Evolutionary conservation across 108 stramenopile genomes (phyloP), one percentile per base, ranked within the genome.

Genomic region (Epithemia pelagica): DNA sequence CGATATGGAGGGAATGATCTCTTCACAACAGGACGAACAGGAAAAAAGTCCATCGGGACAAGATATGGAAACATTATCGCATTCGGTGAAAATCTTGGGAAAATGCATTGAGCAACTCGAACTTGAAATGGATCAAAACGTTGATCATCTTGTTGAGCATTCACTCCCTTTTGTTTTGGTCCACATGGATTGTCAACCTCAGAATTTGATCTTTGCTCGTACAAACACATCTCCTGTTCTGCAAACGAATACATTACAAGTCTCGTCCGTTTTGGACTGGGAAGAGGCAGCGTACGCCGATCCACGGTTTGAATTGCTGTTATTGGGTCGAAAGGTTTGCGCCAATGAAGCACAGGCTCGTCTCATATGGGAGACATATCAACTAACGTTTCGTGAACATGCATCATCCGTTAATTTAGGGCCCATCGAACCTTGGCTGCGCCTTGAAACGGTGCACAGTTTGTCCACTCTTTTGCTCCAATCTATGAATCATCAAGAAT

Each of bases 151-250:
- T 23, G 56, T 27, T 5, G 56, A 58, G 21, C 26, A 23, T n/a
- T n/a, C 56, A 26, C 52, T 67, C 52, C 25, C 70, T 68, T 29
- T 53, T 79, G 86, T 86, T 2, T 59, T 90, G 61, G 80, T 83
- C 51, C 92, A 93, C 64, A 81, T 93, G 84, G 92, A 93, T 74
- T 77, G 85, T 62, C 92, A 93, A 65, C 92, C 92, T 29, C 92
- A 93, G 72, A 93, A 93, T 65, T 58, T 93, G 0, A 70, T 83
- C 2, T 84, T 88, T 64, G 46, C 55, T 2, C 15, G 10, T 8
- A 32, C 22, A 51, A 26, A 22, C 53, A 61, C 61, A 24, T 52
- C 25, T 31, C 30, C 18, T 26, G 37, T 5, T 15, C 37, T 46
- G 5, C n/a, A n/a, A n/a, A 46, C 37, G 5, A 46, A 46, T 15